Conservation (phyloP, 768 basidiomycete species). For the Neoboletus brunneissimus region DNA sequence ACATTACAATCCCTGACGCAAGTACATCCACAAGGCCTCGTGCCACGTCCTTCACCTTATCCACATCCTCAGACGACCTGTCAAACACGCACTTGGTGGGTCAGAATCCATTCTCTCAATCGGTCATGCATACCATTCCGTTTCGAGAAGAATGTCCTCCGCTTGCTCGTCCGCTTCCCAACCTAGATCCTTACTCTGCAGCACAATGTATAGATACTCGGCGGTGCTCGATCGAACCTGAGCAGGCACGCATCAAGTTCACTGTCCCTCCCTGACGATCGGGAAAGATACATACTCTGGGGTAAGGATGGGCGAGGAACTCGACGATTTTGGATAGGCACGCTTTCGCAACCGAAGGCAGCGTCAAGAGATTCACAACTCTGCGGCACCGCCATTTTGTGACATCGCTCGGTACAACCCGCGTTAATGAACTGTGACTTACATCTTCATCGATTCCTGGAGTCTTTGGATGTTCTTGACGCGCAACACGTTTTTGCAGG, state of each 20-base stretch:
- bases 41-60: conserved; percentile 39
- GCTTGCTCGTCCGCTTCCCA: conserved; percentile 57
- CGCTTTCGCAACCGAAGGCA: conserved; percentile 42
- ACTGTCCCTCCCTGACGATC: conserved; percentile 8
- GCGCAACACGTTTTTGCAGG: conserved; percentile 58
- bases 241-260: conserved; percentile 4
- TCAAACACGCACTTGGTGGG: conserved; percentile 26
- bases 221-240: conserved; percentile 80
- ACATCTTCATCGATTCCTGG: conserved; percentile 84
- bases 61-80: conserved; percentile 50
- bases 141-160: conserved; percentile 73
- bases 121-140: conserved; percentile 62
- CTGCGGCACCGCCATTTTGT: conserved; percentile 39
- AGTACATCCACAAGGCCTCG: conserved; percentile 42
- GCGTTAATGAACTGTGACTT: conserved; percentile 30
- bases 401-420: conserved; percentile 11
- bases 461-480: conserved; percentile 86
- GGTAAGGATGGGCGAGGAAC: conserved; percentile 79
- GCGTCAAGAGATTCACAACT: conserved; percentile 58
- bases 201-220: conserved; percentile 74
- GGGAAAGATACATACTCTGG: conserved; percentile 53
- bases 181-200: conserved; percentile 69
- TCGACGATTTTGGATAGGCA: conserved; percentile 45
- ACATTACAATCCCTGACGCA: conserved; percentile 26
- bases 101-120: conserved; percentile 3